Conservation (phyloP, 2,329 filamentous ascomycete genomes). For the Macrophomina pseudophaseolina region DNA sequence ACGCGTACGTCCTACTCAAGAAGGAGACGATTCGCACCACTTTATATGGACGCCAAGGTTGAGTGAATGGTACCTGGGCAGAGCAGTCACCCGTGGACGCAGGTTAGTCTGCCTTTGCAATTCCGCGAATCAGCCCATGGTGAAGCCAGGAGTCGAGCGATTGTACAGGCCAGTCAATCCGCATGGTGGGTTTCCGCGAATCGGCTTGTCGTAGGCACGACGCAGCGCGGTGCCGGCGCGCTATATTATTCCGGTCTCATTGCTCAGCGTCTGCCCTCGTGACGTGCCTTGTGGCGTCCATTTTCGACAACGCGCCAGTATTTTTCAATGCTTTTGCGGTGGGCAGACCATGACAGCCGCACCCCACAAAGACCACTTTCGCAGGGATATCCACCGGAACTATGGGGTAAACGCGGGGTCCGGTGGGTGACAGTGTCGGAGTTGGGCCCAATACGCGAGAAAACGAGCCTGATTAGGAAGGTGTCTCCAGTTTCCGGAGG, state of each 20-base stretch:
- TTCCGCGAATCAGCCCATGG: conserved; percentile 12
- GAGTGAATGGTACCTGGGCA: not conserved
- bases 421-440: not conserved
- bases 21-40: not conserved
- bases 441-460: not conserved
- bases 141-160: not conserved
- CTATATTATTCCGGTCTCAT: conserved; percentile 20
- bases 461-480: not conserved
- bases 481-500: not conserved
- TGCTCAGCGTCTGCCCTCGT: not conserved
- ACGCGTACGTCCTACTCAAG: not conserved
- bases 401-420: conserved; percentile 10
- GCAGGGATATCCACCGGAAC: conserved; percentile 4
- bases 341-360: not conserved
- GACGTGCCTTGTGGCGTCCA: not conserved
- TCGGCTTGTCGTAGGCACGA: conserved; percentile 6
- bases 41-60: not conserved
- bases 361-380: not conserved
- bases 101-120: not conserved
- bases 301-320: not conserved
- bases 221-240: conserved; percentile 16
- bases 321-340: conserved; percentile 1
- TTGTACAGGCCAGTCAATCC: not conserved
- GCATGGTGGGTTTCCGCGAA: conserved; percentile 8
- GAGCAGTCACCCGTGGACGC: not conserved